phyloP scores from a whole-genome alignment of 192 early-diverging fungal species.

The Podochytrium sp. region DNA sequence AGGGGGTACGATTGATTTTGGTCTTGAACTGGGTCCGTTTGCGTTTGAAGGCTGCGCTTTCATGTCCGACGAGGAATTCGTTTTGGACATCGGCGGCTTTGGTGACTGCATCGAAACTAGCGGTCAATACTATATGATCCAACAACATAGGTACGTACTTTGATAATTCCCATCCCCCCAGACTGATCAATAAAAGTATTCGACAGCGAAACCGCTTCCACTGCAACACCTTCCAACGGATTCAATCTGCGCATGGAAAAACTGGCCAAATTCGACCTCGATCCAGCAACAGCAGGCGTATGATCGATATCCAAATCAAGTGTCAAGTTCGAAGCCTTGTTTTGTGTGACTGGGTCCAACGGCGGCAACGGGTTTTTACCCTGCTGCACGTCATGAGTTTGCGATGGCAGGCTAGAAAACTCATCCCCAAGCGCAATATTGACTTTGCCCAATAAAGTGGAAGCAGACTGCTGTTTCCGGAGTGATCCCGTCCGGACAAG shows the following conservation, averaged over 20 bases:
- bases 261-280: not conserved
- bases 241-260: not conserved
- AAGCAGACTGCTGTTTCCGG: not conserved
- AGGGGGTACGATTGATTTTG: too few species aligned
- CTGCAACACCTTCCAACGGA: not conserved
- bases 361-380: not conserved
- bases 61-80: too few species aligned
- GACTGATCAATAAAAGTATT: slow-evolving; percentile 1
- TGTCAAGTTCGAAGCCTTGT: not conserved
- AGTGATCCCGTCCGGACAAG: not conserved
- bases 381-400: not conserved
- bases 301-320: not conserved
- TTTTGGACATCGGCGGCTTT: too few species aligned
- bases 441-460: not conserved
- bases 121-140: too few species aligned
- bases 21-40: too few species aligned
- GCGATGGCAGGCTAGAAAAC: not conserved
- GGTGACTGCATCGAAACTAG: too few species aligned
- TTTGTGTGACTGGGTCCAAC: not conserved
- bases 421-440: slow-evolving; percentile 1
- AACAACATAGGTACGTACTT: too few species aligned
- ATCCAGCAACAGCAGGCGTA: not conserved
- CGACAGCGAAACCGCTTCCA: not conserved
- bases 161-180: not conserved
- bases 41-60: too few species aligned